phyloP scores from a whole-genome alignment of 2,329 filamentous ascomycete genomes.

The Tolypocladium inflatum region DNA sequence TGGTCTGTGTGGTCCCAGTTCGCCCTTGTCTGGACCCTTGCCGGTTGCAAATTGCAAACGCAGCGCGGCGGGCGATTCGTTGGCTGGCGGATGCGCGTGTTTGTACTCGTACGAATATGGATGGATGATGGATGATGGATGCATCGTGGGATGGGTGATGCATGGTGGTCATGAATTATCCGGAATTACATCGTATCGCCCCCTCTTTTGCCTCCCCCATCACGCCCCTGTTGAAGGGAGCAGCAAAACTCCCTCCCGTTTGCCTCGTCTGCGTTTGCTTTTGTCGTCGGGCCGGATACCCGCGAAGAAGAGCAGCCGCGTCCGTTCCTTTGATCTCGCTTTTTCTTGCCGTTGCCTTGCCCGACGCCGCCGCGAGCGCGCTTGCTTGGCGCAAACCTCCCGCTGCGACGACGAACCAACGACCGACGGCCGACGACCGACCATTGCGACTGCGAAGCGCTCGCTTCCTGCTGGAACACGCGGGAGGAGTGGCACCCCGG shows the following conservation, averaged over 20 bases:
- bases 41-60: not conserved
- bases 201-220: not conserved
- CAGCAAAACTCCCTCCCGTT: not conserved
- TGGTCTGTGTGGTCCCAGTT: not conserved
- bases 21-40: not conserved
- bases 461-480: not conserved
- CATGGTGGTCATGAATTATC: not conserved
- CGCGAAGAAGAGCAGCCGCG: not conserved
- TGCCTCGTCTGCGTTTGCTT: not conserved
- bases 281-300: not conserved
- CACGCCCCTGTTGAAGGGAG: not conserved
- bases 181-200: not conserved
- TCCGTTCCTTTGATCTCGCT: not conserved
- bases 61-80: not conserved
- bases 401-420: not conserved
- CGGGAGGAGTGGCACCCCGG: not conserved
- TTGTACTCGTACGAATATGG: not conserved
- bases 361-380: not conserved
- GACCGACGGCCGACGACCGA: not conserved
- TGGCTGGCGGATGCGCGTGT: not conserved
- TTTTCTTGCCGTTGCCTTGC: not conserved
- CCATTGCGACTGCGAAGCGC: not conserved
- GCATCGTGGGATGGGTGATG: not conserved
- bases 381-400: not conserved
- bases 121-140: not conserved